These are phyloP conservation scores for Reticulascus tulasneorum DNA, from an alignment of 2,329 filamentous ascomycete genomes.

Conservation along the genomic window DNA sequence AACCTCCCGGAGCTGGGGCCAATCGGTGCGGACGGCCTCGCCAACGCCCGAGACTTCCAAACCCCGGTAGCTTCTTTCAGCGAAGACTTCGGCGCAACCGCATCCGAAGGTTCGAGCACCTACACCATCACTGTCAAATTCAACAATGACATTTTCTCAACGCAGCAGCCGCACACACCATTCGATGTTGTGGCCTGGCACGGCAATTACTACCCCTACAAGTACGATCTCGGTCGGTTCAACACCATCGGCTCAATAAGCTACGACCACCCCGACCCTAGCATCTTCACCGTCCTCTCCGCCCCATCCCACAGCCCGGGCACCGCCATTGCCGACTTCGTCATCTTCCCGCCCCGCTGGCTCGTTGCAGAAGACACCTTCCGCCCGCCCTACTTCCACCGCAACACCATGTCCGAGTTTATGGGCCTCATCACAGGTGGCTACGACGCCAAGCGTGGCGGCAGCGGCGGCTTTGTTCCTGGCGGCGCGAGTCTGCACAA, in stretches of 20 bases:
- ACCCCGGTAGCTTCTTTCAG: conserved; percentile 66
- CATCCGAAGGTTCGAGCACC: conserved; percentile 27
- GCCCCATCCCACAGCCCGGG: conserved; percentile 57
- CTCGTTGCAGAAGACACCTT: conserved; percentile 67
- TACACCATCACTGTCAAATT: conserved; percentile 61
- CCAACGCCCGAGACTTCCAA: conserved; percentile 73
- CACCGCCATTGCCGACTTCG: conserved; percentile 66
- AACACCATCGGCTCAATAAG: conserved; percentile 69
- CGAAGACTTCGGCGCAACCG: conserved; percentile 45
- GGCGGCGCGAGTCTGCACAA: conserved; percentile 64
- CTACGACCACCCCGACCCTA: conserved; percentile 75
- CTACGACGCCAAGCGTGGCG: conserved; percentile 60
- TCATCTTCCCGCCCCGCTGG: conserved; percentile 71
- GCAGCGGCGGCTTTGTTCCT: conserved; percentile 50
- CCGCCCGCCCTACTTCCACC: conserved; percentile 69
- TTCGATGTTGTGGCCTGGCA: conserved; percentile 82
- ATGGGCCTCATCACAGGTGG: conserved; percentile 56
- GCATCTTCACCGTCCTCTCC: conserved; percentile 70
- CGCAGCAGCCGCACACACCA: conserved; percentile 64
- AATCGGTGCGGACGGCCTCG: conserved; percentile 70
- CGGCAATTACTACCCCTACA: conserved; percentile 75
- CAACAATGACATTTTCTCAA: conserved; percentile 62
- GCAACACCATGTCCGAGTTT: conserved; percentile 65
- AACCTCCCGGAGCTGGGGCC: conserved; percentile 68
- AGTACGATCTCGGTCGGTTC: conserved; percentile 77